phyloP scores from a whole-genome alignment of 805 yeast species.

The Lachancea mirantina region DNA sequence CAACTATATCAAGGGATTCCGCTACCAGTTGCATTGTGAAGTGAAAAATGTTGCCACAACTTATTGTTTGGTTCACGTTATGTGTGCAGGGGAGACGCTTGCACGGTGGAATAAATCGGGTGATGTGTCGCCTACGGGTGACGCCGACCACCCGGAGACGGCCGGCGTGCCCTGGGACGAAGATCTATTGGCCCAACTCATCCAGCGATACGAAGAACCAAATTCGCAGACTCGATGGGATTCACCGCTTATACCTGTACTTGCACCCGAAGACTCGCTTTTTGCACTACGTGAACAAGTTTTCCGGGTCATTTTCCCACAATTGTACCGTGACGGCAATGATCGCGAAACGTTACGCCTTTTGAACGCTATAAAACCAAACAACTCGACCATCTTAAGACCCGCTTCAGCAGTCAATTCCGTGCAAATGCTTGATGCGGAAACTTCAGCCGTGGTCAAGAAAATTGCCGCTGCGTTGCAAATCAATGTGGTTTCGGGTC shows the following conservation, averaged over 20 bases:
- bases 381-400: conserved; percentile 74
- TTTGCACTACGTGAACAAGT: conserved; percentile 58
- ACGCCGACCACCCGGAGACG: conserved; percentile 17
- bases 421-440: conserved; percentile 67
- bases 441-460: conserved; percentile 57
- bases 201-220: conserved; percentile 91
- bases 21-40: conserved; percentile 92
- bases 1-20: conserved; percentile 87
- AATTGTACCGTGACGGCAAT: conserved; percentile 10
- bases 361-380: conserved; percentile 63
- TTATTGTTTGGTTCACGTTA: conserved; percentile 73
- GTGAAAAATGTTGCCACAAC: conserved; percentile 79
- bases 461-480: conserved; percentile 48
- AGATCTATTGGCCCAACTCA: conserved; percentile 56
- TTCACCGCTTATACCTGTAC: conserved; percentile 73
- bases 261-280: conserved; percentile 33
- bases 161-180: conserved; percentile 50
- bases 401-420: conserved; percentile 74
- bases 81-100: conserved; percentile 59
- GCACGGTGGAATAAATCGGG: conserved; percentile 50
- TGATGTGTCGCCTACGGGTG: too few relatives aligned
- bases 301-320: conserved; percentile 49
- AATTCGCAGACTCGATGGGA: conserved; percentile 86
- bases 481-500: conserved; percentile 33
- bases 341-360: conserved; percentile 30